These are phyloP conservation scores for Vaccinium vitisidaea DNA, from an alignment of 148 eudicot genomes.

Conservation along the genomic window DNA sequence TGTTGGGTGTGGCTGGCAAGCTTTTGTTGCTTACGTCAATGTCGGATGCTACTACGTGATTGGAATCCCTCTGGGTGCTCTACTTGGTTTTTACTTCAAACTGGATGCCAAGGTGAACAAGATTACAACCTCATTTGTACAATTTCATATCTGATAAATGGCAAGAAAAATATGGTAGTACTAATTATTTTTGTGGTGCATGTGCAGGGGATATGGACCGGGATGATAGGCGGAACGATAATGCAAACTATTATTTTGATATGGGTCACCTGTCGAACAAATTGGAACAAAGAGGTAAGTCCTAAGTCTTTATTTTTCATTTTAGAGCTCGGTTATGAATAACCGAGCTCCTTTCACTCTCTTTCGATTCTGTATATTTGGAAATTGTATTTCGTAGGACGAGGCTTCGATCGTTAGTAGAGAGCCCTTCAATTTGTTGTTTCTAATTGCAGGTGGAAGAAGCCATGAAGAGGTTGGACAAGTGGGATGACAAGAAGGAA, in stretches of 20 bases:
- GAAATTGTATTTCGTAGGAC: too few relatives aligned
- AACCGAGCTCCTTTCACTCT: too few relatives aligned
- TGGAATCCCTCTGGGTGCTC: neutral
- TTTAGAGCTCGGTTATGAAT: too few relatives aligned
- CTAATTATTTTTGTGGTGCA: neutral
- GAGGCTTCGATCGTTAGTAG: too few relatives aligned
- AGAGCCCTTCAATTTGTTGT: too few relatives aligned
- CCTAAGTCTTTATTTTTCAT: neutral
- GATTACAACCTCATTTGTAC: neutral
- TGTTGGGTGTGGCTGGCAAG: neutral
- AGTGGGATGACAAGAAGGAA: slow-evolving; percentile 31
- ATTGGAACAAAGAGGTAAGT: slow-evolving; percentile 2
- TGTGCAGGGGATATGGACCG: neutral
- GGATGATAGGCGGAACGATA: neutral
- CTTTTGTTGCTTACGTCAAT: neutral
- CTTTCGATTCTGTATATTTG: too few relatives aligned
- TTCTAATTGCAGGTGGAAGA: slow-evolving; percentile 26
- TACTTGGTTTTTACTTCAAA: neutral
- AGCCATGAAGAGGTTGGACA: slow-evolving; percentile 27
- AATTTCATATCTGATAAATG: too few relatives aligned
- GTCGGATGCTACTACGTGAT: neutral
- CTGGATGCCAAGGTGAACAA: neutral
- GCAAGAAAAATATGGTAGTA: neutral
- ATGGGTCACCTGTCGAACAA: neutral
- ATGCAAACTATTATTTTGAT: neutral